Percentiles rank a stretch among this genome's conserved stretches.
Evolutionary conservation across 129 eudicot genomes (phyloP).

Genomic region (Flaveria bidentis): DNA sequence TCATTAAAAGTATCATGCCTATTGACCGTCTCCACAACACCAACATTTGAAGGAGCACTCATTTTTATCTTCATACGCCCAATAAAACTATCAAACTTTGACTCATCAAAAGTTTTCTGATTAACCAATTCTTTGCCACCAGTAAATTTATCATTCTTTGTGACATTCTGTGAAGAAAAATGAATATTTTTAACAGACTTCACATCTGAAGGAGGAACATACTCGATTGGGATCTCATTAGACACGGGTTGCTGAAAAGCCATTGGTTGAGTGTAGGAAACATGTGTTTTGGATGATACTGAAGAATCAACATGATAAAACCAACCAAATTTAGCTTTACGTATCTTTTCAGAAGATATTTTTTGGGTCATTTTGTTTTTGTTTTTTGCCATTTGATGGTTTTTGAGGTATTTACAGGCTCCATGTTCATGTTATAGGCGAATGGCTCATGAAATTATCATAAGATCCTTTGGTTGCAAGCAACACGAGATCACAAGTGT

Average conservation of each 20-base stretch:
- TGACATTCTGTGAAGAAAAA: slow-evolving; percentile 13
- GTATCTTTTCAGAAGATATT: slow-evolving; percentile 34
- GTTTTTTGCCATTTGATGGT: background rate
- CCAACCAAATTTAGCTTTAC: slow-evolving; percentile 34
- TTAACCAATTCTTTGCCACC: slow-evolving; percentile 24
- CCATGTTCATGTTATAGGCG: too few species aligned
- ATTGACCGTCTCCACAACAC: slow-evolving; percentile 12
- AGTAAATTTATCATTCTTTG: background rate
- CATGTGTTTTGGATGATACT: slow-evolving; percentile 25
- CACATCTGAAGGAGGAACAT: slow-evolving; percentile 17
- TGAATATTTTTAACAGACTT: slow-evolving; percentile 26
- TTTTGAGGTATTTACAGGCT: background rate
- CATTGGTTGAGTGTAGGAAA: slow-evolving; percentile 28
- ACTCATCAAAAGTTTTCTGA: slow-evolving; percentile 29
- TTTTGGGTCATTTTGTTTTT: background rate
- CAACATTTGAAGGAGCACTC: slow-evolving; percentile 42
- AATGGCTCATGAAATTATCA: background rate
- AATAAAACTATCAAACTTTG: slow-evolving; percentile 45
- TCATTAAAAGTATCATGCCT: slow-evolving; percentile 63
- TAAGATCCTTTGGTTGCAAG: too few species aligned
- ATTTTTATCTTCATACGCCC: slow-evolving; percentile 46
- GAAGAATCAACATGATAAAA: slow-evolving; percentile 24
- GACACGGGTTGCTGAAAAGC: slow-evolving; percentile 19
- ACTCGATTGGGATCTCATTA: slow-evolving; percentile 38
- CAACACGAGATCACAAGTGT: too few species aligned